Evolutionary conservation across 257 asterid genomes (phyloP).

Genomic region (Verbascum thapsus): DNA sequence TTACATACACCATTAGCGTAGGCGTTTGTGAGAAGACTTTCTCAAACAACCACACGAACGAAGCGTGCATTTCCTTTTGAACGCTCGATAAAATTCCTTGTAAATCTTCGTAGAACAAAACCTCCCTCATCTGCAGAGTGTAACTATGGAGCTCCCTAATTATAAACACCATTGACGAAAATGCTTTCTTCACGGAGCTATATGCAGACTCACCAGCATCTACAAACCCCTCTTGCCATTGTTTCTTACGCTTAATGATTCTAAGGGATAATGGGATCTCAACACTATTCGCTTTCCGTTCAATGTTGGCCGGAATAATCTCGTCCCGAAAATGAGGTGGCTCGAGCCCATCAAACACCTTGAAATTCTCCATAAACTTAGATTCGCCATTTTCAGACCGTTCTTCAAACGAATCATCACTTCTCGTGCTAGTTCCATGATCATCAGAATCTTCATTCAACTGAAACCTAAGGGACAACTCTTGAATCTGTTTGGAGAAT

Average conservation of each 20-base stretch:
- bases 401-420: conserved; percentile 5
- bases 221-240: conserved; percentile 67
- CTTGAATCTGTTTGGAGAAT: conserved; percentile 61
- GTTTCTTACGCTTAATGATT: conserved; percentile 71
- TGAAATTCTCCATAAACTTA: conserved; percentile 33
- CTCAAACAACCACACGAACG: conserved; percentile 97
- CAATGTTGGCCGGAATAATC: conserved; percentile 60
- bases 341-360: conserved; percentile 47
- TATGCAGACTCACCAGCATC: conserved; percentile 70
- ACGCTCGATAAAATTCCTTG: conserved; percentile 78
- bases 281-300: conserved; percentile 66
- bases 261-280: conserved; percentile 86
- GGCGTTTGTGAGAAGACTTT: conserved; percentile 93
- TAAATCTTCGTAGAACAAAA: conserved; percentile 68
- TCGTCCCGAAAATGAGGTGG: conserved; percentile 62
- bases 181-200: conserved; percentile 84
- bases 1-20: conserved; percentile 83
- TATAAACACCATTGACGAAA: conserved; percentile 94
- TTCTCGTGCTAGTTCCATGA: conserved; percentile 29
- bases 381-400: conserved; percentile 19
- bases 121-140: conserved; percentile 76
- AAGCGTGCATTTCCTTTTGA: conserved; percentile 80
- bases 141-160: conserved; percentile 81
- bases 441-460: conserved; percentile 32
- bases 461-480: conserved; percentile 47